Base-by-base conservation (phyloP, 805 yeast species). In the Zygoascus bituminiphila region DNA sequence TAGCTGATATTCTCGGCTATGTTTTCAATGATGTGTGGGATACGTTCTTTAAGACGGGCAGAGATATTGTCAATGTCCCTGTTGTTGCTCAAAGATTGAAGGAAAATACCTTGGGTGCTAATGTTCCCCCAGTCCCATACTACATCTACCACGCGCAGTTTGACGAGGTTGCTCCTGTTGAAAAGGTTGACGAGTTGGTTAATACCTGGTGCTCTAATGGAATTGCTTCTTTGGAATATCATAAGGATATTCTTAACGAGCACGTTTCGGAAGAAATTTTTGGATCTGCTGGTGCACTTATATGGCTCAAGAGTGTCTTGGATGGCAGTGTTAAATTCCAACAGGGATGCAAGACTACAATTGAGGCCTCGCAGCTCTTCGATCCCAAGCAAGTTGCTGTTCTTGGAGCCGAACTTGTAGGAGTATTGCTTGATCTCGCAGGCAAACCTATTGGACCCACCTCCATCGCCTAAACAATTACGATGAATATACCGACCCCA, bases 131-230 rank as follows among this genome's bases (percentile, higher is more conserved):
- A 12, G 15, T 41, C 22, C 44, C 44, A 15, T 5, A 24, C n/a
- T 55, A 48, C 44, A 50, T 62, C 14, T 62, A 61, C 53, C 63
- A 60, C 26, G 60, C 61, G 14, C 44, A 45, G 29, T 41, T 47
- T 17, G 67, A 63, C 47, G 57, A 50, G 31, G 50, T 57, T 2
- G 55, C 57, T 5, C 52, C 54, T 15, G 42, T 48, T 2, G 29
- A 21, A 2, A 54, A 47, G 19, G 59, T 60, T 8, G 55, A 52
- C 8, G 21, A 19, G 2, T 41, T 51, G 12, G 53, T 54, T 31
- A 45, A 49, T 39, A 19, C 19, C n/a, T 62, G 55, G 52, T 62
- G 66, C 49, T 5, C 39, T 9, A 10, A 41, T 8, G 64, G 63
- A 4, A 41, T 41, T 25, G 35, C 21, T 14, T 22, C 31, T 4